Evolutionary conservation across 176 grass and related monocot species (phyloP).

Genomic region (Chloris gayana): DNA sequence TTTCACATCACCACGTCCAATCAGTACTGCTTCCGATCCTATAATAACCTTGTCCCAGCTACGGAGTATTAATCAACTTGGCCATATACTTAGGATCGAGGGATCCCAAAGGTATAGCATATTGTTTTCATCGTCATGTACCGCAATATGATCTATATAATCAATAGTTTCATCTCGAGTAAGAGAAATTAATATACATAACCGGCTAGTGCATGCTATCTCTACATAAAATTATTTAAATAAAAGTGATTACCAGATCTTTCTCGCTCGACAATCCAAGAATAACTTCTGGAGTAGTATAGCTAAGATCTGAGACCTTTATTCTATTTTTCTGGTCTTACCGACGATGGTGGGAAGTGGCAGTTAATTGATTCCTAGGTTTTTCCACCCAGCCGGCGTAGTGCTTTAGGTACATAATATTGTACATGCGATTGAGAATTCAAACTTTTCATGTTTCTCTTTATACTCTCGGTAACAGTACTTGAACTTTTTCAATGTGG

Average conservation of each 20-base stretch:
- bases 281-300: neutral
- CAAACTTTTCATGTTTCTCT: too few relatives aligned
- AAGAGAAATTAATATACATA: neutral
- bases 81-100: neutral
- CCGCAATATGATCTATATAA: neutral
- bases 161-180: neutral
- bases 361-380: slow-evolving; percentile 38
- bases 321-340: slow-evolving; percentile 16
- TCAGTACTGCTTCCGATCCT: neutral
- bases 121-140: neutral
- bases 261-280: neutral
- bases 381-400: slow-evolving; percentile 20
- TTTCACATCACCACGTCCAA: neutral
- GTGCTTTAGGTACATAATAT: too few relatives aligned
- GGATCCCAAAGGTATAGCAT: neutral
- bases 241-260: slow-evolving; percentile 1
- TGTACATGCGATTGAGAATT: too few relatives aligned
- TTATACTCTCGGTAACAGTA: too few relatives aligned
- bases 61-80: neutral
- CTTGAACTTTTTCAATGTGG: too few relatives aligned
- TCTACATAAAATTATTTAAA: neutral
- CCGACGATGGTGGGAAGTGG: slow-evolving; percentile 27
- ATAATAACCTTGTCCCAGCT: neutral
- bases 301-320: neutral
- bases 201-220: neutral